Base-by-base conservation (phyloP, 73 alveolate species). In the Paramecium tetraurelia region DNA sequence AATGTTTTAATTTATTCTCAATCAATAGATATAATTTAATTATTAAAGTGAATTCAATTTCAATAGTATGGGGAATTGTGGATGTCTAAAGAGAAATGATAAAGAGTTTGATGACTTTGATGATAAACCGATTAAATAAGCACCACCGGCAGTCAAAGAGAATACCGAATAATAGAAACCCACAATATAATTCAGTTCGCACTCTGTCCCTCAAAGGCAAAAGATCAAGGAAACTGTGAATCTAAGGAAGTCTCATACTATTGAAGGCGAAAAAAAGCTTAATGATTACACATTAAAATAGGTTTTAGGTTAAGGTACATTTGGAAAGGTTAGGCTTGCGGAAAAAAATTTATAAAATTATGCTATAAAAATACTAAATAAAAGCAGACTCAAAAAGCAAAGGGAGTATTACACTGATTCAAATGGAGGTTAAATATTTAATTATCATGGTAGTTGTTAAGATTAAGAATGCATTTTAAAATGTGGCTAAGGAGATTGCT, bases 401-500 rank as follows among this genome's bases (percentile, higher is more conserved):
- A 58, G 94, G 46, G 94, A 89, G 41, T 89, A 89, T 70, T 68
- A 70, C n/a, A 93, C 96, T 93, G 92, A 93, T 77, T 96, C 96
- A 94, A 97, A 97, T 92, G 98, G 93, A 27, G 98, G 97, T 41
- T 76, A 86, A 9, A 92, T 59, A 5, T 75, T 44, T 58, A 96
- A 94, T 80, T n/a, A 86, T 58, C 16, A 58, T 53, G 1, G 2
- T 53, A 86, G 97, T 92, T 11, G 93, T 94, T 94, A 93, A 92
- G 3, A 90, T 89, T 86, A 94, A 93, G 40, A 93, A 92, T 77
- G 95, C 96, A 18, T 86, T 98, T 10, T 95, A 96, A 75, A 96
- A 96, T 93, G 99, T 98, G 14, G 89, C 92, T 31, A 75, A 96
- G 70, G 99, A 98, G 93, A 98, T 98, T 40, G 99, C 98, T 58